A percentile compares a stretch with the other conserved stretches of the same genome.
These are phyloP conservation scores for Penicillium sp. DNA, from an alignment of 2,329 filamentous ascomycete genomes.

Conservation along the genomic window DNA sequence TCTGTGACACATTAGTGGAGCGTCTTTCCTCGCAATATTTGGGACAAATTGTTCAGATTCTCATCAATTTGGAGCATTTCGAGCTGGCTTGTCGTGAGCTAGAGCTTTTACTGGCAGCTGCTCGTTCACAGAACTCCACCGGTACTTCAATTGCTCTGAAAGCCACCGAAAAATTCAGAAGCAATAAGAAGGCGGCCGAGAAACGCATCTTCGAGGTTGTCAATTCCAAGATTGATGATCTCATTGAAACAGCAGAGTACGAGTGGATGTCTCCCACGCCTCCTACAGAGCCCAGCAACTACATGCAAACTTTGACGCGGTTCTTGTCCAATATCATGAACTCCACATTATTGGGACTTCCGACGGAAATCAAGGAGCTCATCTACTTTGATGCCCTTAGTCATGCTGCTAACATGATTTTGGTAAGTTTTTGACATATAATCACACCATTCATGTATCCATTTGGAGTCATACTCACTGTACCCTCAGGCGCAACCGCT, in stretches of 20 bases:
- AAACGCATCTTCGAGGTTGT: constrained; percentile 98
- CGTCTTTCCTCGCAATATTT: constrained; percentile 88
- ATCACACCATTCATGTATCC: constrained; percentile 3
- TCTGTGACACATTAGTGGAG: constrained; percentile 87
- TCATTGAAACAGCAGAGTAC: constrained; percentile 96
- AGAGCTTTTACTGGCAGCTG: constrained; percentile 80
- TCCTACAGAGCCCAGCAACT: constrained; percentile 77
- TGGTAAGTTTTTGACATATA: constrained; percentile 53
- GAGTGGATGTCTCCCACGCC: constrained; percentile 72
- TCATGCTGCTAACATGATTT: constrained; percentile 83
- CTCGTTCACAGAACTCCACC: constrained; percentile 75
- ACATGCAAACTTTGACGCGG: constrained; percentile 91
- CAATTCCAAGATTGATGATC: constrained; percentile 97
- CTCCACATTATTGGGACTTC: constrained; percentile 87
- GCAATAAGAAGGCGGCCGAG: constrained; percentile 92
- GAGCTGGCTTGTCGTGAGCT: constrained; percentile 89
- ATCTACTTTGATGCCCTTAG: constrained; percentile 97
- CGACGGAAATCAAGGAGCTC: constrained; percentile 92
- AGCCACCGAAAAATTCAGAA: constrained; percentile 83
- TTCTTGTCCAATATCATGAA: constrained; percentile 97
- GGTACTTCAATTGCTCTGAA: constrained; percentile 76
- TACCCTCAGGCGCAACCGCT: constrained; percentile 68
- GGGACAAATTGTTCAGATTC: constrained; percentile 95
- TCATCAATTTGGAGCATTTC: constrained; percentile 97
- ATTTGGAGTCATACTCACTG: constrained; percentile 12